Evolutionary conservation across 2,329 filamentous ascomycete species (phyloP), one percentile per base, ranked within the genome.

Genomic region (Claviceps africana): DNA sequence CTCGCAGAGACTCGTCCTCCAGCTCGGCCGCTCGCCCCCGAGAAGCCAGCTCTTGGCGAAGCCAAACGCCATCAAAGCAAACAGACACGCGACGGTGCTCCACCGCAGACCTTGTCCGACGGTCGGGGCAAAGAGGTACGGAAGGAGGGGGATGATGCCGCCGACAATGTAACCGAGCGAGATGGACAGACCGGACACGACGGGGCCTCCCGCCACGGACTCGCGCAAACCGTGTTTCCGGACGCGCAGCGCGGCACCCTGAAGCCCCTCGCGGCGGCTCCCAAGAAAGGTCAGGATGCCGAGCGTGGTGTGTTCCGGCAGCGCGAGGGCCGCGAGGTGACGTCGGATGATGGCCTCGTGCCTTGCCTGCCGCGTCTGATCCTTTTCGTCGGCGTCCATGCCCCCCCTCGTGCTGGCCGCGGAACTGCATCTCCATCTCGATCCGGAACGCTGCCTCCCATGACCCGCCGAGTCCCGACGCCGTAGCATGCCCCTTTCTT

Each of bases 111-210:
- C 71, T 5, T 59, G 50, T 0, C 61, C 65, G 0, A 73, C 66
- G 2, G 62, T 67, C 2, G 56, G 46, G 17, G 69, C 64, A 51
- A 82, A 76, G 53, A 84, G 76, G 61, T 85, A 85, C 0, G 81
- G 81, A 25, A 80, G 64, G 11, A 85, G 65, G 0, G 81, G 81
- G 30, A 84, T 73, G 53, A 81, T 70, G 0, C 81, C 81, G 4
- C 81, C 81, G 2, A 82, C 64, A 37, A 83, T 72, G 58, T 85
- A 85, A 0, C 81, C 79, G 1, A 77, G 58, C 0, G 80, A 76
- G 42, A 85, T 78, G 0, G 77, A 82, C 10, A 81, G 57, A 2
- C 79, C 81, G 0, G 74, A 78, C 11, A 74, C 61, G 37, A 68
- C 62, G 0, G 76, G 73, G 28, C 65, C 64, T 9, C 62, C 55